A percentile compares a stretch with the other conserved stretches of the same genome.
Conservation (phyloP, 148 eudicot species). For the Agrostemma githago region DNA sequence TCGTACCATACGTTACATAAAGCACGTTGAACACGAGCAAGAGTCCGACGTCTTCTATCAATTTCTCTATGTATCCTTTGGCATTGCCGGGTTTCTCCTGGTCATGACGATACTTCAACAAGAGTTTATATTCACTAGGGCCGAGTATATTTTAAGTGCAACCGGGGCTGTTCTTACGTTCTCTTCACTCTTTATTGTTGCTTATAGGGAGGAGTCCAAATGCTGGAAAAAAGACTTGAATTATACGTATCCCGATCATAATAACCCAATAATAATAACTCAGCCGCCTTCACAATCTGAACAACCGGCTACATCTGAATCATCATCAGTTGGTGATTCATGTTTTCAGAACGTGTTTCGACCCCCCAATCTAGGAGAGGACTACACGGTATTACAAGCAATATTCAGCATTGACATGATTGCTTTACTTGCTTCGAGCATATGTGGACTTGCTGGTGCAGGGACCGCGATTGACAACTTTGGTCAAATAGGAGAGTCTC, state of each 20-base stretch:
- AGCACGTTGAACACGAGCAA: neutral
- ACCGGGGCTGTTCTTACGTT: constrained; percentile 1
- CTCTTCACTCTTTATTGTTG: neutral
- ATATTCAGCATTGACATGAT: constrained; percentile 7
- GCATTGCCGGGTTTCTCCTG: constrained; percentile 4
- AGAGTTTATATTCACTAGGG: neutral
- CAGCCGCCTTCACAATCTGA: neutral
- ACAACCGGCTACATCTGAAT: neutral
- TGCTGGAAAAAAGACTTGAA: neutral
- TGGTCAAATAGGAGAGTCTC: constrained; percentile 12
- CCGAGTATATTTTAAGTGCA: neutral
- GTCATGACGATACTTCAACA: constrained; percentile 11
- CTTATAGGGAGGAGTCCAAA: constrained; percentile 5
- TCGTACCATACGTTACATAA: constrained; percentile 7
- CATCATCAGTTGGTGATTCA: neutral
- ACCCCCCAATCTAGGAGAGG: constrained; percentile 9
- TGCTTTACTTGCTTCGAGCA: neutral
- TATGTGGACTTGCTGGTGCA: constrained; percentile 13
- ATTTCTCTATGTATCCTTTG: constrained; percentile 13
- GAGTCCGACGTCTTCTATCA: neutral
- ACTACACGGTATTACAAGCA: constrained; percentile 9
- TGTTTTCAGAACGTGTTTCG: constrained; percentile 11
- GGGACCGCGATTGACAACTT: constrained; percentile 10
- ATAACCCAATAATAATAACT: neutral
- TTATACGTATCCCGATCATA: neutral